phyloP scores from a whole-genome alignment of 1,284 basidiomycete genomes.

The Cryptococcus neoformans region DNA sequence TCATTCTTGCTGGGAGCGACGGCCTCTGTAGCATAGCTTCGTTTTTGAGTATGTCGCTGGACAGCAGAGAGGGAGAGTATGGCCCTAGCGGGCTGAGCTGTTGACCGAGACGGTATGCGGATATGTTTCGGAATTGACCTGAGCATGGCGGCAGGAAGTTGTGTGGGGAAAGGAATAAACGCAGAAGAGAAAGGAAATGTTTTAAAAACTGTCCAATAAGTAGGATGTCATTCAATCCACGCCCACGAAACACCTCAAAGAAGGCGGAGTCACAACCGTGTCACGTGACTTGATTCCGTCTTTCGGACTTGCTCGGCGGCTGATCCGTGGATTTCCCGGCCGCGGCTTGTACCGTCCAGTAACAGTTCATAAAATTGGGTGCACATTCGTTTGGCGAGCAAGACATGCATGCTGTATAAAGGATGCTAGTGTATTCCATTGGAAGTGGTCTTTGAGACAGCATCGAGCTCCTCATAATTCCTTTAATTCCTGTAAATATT shows the following conservation, averaged over 20 bases:
- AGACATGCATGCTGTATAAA: too few species aligned
- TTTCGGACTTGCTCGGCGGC: too few species aligned
- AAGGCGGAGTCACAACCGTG: background rate
- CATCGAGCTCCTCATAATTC: too few species aligned
- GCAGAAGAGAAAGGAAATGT: background rate
- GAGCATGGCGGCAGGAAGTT: conserved; percentile 18
- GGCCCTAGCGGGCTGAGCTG: conserved; percentile 6
- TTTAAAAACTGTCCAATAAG: background rate
- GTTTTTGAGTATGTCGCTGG: conserved; percentile 6
- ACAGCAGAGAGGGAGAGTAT: conserved; percentile 3
- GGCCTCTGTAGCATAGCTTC: conserved; percentile 37
- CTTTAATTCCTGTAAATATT: too few species aligned
- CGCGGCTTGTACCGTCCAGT: too few species aligned
- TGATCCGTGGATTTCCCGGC: too few species aligned
- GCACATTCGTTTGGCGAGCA: too few species aligned
- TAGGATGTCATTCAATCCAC: background rate
- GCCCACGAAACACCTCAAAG: background rate
- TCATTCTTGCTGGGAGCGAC: conserved; percentile 49
- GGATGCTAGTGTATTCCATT: too few species aligned
- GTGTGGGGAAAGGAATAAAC: too few species aligned
- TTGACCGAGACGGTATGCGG: background rate
- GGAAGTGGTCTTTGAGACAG: too few species aligned
- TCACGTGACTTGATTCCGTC: background rate
- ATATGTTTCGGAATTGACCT: conserved; percentile 28
- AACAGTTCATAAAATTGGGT: too few species aligned